Evolutionary conservation across 306 rosid species (phyloP).

Genomic region (Prunus salicina): DNA sequence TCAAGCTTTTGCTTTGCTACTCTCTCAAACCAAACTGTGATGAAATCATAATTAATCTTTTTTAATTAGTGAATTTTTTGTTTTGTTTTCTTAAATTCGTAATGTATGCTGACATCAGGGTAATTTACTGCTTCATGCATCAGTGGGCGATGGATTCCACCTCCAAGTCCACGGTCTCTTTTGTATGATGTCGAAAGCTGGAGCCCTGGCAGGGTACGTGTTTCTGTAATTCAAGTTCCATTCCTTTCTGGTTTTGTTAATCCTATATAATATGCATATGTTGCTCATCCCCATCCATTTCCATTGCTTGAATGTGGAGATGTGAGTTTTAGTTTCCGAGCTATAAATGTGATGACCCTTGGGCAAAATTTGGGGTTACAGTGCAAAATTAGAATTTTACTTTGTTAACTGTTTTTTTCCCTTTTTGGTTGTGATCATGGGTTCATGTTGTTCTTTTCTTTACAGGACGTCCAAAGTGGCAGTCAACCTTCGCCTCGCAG

Average conservation of each 20-base stretch:
- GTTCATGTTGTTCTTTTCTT: background rate
- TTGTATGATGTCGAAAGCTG: slow-evolving; percentile 85
- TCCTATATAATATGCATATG: background rate
- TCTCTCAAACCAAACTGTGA: slow-evolving; percentile 19
- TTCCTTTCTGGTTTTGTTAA: background rate
- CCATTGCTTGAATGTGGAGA: background rate
- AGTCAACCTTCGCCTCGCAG: slow-evolving; percentile 61
- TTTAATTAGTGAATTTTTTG: slow-evolving; percentile 28
- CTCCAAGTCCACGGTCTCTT: slow-evolving; percentile 66
- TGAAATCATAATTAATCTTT: slow-evolving; percentile 23
- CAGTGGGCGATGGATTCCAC: slow-evolving; percentile 90
- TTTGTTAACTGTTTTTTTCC: background rate
- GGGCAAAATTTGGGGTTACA: background rate
- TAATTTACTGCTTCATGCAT: slow-evolving; percentile 88
- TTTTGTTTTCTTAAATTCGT: slow-evolving; percentile 49
- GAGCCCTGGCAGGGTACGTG: slow-evolving; percentile 79
- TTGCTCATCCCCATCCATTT: background rate
- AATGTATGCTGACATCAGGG: slow-evolving; percentile 79
- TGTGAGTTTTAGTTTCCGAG: background rate
- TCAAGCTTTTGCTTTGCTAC: background rate
- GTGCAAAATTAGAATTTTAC: background rate
- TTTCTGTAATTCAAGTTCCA: slow-evolving; percentile 30
- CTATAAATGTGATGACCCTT: background rate
- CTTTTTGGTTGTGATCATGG: background rate
- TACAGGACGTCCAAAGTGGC: slow-evolving; percentile 63